These are phyloP conservation scores for Amborella trichopoda DNA, from an alignment of 164 flowering plant species.

Conservation along the genomic window DNA sequence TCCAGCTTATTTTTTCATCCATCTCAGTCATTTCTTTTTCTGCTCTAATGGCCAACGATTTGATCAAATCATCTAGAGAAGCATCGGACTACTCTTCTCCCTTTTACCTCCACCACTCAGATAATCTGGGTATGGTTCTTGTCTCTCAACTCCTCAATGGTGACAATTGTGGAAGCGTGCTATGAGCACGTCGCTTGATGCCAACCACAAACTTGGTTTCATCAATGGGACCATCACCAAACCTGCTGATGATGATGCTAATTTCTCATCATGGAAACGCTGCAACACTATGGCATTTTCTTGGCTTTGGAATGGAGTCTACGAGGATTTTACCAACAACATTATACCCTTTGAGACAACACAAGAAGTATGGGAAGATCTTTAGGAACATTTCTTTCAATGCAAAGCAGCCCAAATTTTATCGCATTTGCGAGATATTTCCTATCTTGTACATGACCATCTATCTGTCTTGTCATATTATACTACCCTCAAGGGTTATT, in stretches of 20 bases:
- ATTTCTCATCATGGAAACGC: not conserved
- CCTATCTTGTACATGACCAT: conserved; percentile 5
- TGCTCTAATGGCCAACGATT: no score
- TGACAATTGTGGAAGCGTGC: not conserved
- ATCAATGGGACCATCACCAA: not conserved
- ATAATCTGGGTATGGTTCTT: not conserved
- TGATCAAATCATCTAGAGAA: no score
- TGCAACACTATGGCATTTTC: conserved; percentile 1
- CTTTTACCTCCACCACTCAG: not conserved
- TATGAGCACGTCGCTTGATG: not conserved
- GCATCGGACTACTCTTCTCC: no score
- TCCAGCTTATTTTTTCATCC: no score
- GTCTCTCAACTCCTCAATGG: not conserved
- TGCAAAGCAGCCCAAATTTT: conserved; percentile 7
- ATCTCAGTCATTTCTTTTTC: no score
- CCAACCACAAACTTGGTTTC: not conserved
- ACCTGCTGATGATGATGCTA: not conserved
- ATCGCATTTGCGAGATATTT: conserved; percentile 3
- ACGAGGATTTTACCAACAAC: conserved; percentile 2
- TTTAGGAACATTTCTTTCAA: conserved; percentile 2
- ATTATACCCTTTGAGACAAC: conserved; percentile 3
- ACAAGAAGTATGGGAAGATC: conserved; percentile 7
- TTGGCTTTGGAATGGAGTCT: conserved; percentile 1
- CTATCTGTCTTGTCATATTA: conserved; percentile 4
- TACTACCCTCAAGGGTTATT: conserved; percentile 7